These are phyloP conservation scores for Phellopilus nigrolimitatus DNA, from an alignment of 1,284 basidiomycete species.

Conservation along the genomic window DNA sequence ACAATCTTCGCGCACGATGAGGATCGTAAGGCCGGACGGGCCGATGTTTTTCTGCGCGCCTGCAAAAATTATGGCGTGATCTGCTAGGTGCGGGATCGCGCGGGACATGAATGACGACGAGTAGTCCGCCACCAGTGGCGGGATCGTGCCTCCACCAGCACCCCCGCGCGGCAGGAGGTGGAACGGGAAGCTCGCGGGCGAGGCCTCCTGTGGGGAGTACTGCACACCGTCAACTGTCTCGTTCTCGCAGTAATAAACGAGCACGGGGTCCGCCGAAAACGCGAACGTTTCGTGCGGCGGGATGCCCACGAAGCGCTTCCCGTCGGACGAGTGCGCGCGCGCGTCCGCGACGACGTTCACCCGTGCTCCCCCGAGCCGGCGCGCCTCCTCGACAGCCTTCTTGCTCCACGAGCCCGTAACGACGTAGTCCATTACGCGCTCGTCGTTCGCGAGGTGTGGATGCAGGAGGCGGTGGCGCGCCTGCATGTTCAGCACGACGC, in stretches of 20 bases:
- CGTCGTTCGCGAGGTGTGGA: constrained; percentile 48
- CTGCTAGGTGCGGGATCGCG: constrained; percentile 83
- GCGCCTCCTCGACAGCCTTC: constrained; percentile 81
- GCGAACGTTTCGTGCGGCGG: constrained; percentile 70
- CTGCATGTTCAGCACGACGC: constrained; percentile 84
- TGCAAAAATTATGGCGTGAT: constrained; percentile 93
- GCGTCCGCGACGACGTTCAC: constrained; percentile 72
- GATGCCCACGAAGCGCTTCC: constrained; percentile 75
- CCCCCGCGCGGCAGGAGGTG: constrained; percentile 57
- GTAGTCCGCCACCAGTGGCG: constrained; percentile 92
- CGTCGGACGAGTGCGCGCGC: constrained; percentile 54
- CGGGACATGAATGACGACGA: constrained; percentile 97
- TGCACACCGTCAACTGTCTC: constrained; percentile 98
- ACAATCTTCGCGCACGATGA: constrained; percentile 92
- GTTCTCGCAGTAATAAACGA: constrained; percentile 99
- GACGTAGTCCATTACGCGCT: constrained; percentile 77
- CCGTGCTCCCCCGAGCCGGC: constrained; percentile 50
- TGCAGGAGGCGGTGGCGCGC: constrained; percentile 70
- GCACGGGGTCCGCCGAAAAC: constrained; percentile 79
- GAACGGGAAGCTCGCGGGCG: constrained; percentile 80
- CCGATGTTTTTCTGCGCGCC: constrained; percentile 99
- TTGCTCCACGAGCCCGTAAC: constrained; percentile 90
- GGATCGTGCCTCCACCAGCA: constrained; percentile 33
- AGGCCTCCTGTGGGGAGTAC: constrained; percentile 50
- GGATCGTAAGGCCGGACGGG: constrained; percentile 88